phyloP scores from a whole-genome alignment of 2,329 filamentous ascomycete species.

The Pseudogymnoascus sp. region DNA sequence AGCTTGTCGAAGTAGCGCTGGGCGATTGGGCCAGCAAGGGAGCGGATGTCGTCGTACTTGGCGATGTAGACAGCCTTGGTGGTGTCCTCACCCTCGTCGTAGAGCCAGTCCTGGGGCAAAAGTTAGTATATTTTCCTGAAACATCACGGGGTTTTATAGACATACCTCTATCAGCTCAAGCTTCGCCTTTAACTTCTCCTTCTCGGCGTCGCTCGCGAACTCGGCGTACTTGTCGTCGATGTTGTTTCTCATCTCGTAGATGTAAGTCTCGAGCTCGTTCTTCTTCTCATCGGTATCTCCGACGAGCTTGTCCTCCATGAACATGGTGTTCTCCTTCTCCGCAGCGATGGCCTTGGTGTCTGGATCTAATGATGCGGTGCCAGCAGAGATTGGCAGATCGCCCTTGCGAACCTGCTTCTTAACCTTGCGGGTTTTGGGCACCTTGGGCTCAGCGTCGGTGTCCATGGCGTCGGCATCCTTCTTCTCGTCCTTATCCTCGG shows the following conservation, averaged over 20 bases:
- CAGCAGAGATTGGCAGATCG: slow-evolving; percentile 78
- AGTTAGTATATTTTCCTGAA: slow-evolving; percentile 16
- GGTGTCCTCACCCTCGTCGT: slow-evolving; percentile 92
- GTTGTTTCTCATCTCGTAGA: slow-evolving; percentile 95
- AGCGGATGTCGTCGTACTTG: slow-evolving; percentile 93
- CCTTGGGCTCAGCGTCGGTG: slow-evolving; percentile 62
- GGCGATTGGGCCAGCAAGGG: slow-evolving; percentile 81
- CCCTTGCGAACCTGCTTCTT: slow-evolving; percentile 99
- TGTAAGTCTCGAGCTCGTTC: slow-evolving; percentile 97
- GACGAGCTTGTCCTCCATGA: slow-evolving; percentile 97
- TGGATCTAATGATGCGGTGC: slow-evolving; percentile 71
- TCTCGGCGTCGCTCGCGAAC: slow-evolving; percentile 86
- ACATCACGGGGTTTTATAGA: slow-evolving; percentile 11
- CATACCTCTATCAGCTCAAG: slow-evolving; percentile 80
- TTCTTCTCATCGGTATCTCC: slow-evolving; percentile 98
- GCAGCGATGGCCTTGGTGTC: slow-evolving; percentile 55
- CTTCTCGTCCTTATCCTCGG: slow-evolving; percentile 54
- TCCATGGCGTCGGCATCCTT: slow-evolving; percentile 80
- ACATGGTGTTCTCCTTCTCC: slow-evolving; percentile 85
- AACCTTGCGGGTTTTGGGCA: slow-evolving; percentile 83
- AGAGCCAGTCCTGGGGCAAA: slow-evolving; percentile 80
- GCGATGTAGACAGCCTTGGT: slow-evolving; percentile 88
- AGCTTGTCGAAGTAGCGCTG: slow-evolving; percentile 95
- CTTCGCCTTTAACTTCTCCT: slow-evolving; percentile 75
- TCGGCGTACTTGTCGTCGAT: slow-evolving; percentile 86